Conservation (phyloP, 306 rosid species). For the Hylodesmum podocarpum region DNA sequence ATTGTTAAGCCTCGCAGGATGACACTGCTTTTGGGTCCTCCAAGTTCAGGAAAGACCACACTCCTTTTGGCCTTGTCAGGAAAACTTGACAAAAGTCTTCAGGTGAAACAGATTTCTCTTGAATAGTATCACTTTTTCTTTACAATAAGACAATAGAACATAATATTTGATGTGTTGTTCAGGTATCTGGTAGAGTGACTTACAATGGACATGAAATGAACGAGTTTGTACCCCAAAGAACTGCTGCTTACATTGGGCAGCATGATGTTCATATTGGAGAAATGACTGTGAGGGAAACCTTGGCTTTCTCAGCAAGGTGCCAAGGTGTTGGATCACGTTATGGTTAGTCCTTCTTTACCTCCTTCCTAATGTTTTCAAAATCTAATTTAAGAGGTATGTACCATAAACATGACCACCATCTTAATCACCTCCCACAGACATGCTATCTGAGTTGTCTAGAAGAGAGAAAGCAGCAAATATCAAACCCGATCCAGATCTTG, state of each 20-base stretch:
- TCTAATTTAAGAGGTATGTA: background rate
- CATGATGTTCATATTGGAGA: slow-evolving; percentile 80
- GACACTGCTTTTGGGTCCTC: slow-evolving; percentile 89
- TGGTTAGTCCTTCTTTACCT: slow-evolving; percentile 32
- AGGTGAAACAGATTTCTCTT: slow-evolving; percentile 33
- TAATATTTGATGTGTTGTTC: background rate
- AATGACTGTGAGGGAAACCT: slow-evolving; percentile 92
- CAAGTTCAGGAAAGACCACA: slow-evolving; percentile 83
- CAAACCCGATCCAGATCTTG: slow-evolving; percentile 78
- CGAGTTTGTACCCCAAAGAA: slow-evolving; percentile 72
- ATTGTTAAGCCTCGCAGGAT: slow-evolving; percentile 73
- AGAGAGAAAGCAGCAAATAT: slow-evolving; percentile 74
- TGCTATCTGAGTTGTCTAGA: slow-evolving; percentile 63
- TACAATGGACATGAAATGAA: slow-evolving; percentile 51
- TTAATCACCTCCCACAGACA: slow-evolving; percentile 29
- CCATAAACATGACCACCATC: background rate
- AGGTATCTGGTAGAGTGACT: slow-evolving; percentile 45
- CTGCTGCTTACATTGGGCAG: slow-evolving; percentile 83
- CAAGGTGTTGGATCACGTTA: slow-evolving; percentile 85
- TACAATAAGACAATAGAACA: background rate
- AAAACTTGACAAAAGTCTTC: slow-evolving; percentile 57
- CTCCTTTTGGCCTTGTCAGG: slow-evolving; percentile 73
- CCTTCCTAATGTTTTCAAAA: background rate
- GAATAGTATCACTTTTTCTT: background rate
- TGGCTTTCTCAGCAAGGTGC: slow-evolving; percentile 85